Base-by-base conservation (phyloP, 768 basidiomycete species). In the Cytidiella melzeri region DNA sequence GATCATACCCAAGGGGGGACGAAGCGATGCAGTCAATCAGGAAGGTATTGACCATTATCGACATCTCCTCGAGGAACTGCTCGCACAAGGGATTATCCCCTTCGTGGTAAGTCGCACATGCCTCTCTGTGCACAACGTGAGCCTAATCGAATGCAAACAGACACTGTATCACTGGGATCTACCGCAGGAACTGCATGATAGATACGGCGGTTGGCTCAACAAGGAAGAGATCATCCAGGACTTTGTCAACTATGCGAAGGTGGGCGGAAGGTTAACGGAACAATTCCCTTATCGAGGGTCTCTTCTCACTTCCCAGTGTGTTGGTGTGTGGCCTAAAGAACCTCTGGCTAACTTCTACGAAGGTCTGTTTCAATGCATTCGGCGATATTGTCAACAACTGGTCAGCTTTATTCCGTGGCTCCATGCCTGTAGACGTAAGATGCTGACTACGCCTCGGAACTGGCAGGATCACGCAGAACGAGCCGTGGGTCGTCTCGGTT, bases 161-260 rank as follows among this genome's bases (percentile, higher is more conserved):
- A 86, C 82, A 0, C 65, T 86, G 28, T 84, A 84, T 59, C 84
- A 83, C 62, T 89, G 87, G 87, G 87, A 89, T 60, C 74, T 88
- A 9, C 87, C 87, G 9, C 82, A 85, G 59, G 80, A 67, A 19
- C 74, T 92, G 34, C 79, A 87, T 48, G 81, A 87, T 52, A 73
- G 80, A 48, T 89, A 89, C 61, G 77, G 77, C 1, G 86, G 86
- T 4, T 90, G 84, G 85, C 63, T 87, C 43, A 81, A 82, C 68
- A 83, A 81, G 61, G 75, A 80, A 40, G 80, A 84, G 57, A 77
- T 87, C 47, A 68, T 82, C n/a, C 63, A 72, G 50, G 87, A 90
- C 64, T 89, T 72, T 54, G 70, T 72, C 7, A 65, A 70, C 54
- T 89, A 87, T 57, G 73, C 84, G 10, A 52, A 50, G 45, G 58